Evolutionary conservation across 2,329 filamentous ascomycete species (phyloP).

Genomic region (Arachnopeziza araneosa): DNA sequence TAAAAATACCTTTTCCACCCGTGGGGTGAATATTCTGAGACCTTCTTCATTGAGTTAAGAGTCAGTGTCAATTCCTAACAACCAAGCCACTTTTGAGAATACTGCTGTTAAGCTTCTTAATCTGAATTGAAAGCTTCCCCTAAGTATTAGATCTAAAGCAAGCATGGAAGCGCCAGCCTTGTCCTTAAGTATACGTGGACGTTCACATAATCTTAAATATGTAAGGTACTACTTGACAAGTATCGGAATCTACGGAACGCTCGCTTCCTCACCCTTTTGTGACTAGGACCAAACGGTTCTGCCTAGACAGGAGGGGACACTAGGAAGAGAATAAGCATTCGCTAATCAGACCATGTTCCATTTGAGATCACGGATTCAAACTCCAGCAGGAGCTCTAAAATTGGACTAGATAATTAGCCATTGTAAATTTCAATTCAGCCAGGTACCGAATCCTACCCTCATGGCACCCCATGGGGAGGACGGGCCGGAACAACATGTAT

Average conservation of each 20-base stretch:
- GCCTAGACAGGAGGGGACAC: not conserved
- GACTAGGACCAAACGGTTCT: not conserved
- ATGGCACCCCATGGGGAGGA: not conserved
- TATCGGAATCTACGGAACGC: not conserved
- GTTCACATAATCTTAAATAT: too few species aligned
- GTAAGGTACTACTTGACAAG: not conserved
- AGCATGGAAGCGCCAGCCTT: too few species aligned
- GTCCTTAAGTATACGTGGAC: too few species aligned
- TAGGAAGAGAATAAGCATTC: not conserved
- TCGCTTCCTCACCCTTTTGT: not conserved
- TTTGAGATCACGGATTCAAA: not conserved
- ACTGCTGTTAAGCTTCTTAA: too few species aligned
- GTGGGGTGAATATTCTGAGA: too few species aligned
- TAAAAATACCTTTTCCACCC: too few species aligned
- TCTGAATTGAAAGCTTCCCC: too few species aligned
- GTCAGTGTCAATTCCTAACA: too few species aligned
- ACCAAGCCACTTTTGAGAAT: too few species aligned
- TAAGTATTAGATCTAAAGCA: too few species aligned
- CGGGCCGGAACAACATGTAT: not conserved
- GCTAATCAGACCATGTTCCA: not conserved
- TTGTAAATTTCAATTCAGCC: not conserved
- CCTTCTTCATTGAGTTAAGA: too few species aligned
- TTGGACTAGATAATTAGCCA: not conserved
- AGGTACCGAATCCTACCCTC: not conserved
- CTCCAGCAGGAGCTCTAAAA: not conserved